phyloP scores from a whole-genome alignment of 208 protist genomes.

The Crithidia thermophila region DNA sequence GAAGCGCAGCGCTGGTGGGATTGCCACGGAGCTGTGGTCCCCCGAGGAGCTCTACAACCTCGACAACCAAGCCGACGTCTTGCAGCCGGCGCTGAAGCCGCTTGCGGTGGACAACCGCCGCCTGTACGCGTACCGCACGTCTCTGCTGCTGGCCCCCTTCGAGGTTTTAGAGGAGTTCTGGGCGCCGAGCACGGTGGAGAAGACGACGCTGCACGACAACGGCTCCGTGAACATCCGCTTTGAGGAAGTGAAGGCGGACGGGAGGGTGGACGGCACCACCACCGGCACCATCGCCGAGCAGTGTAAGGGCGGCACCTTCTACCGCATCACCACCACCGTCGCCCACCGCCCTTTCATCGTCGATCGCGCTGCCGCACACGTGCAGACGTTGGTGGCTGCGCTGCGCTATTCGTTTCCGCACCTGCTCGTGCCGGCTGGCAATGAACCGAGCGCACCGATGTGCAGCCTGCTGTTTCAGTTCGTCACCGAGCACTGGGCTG shows the following conservation, averaged over 20 bases:
- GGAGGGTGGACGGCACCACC: constrained; percentile 9
- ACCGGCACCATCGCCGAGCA: constrained; percentile 28
- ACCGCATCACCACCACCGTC: constrained; percentile 20
- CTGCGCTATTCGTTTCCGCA: constrained; percentile 33
- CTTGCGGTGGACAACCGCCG: constrained; percentile 4
- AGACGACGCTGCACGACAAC: constrained; percentile 7
- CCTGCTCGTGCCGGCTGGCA: constrained; percentile 21
- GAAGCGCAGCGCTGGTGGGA: constrained; percentile 8
- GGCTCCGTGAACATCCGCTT: constrained; percentile 9
- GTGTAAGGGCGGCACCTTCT: constrained; percentile 23
- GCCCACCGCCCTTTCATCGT: constrained; percentile 30
- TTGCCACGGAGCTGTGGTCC: constrained; percentile 30
- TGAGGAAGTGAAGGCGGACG: constrained; percentile 9
- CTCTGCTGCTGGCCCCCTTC: constrained; percentile 25
- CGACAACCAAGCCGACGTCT: constrained; percentile 17
- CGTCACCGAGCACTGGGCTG: constrained; percentile 23
- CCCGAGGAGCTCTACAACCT: constrained; percentile 31
- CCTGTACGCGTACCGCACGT: constrained; percentile 24
- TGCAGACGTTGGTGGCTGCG: constrained; percentile 32
- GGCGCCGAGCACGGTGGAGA: constrained; percentile 12
- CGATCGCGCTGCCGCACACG: constrained; percentile 21
- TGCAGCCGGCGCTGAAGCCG: constrained; percentile 20
- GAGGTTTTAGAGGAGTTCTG: constrained; percentile 25
- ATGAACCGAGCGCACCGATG: not conserved
- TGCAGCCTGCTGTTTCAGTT: constrained; percentile 26